Percentiles rank a stretch among this genome's conserved stretches.
Evolutionary conservation across 352 stramenopile genomes (phyloP).

Genomic region (Phytophthora agathidicida): DNA sequence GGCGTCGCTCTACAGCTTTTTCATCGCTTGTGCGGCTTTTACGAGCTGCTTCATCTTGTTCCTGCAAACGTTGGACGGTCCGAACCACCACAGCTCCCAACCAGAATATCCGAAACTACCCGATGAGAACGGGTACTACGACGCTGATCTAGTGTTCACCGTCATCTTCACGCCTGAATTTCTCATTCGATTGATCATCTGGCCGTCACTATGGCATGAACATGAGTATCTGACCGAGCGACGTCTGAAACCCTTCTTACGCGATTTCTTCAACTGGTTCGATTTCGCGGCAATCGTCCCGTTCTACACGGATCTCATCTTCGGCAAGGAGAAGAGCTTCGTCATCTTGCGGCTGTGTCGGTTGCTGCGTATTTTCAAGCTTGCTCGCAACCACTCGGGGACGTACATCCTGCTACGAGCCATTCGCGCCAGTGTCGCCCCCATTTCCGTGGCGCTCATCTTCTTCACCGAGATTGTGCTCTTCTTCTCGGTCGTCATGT

Average conservation of each 20-base stretch:
- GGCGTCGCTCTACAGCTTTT: slow-evolving; percentile 72
- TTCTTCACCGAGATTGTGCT: slow-evolving; percentile 85
- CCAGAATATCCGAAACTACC: slow-evolving; percentile 72
- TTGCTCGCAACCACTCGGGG: slow-evolving; percentile 77
- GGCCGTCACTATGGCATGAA: slow-evolving; percentile 74
- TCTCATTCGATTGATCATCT: slow-evolving; percentile 72
- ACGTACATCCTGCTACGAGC: slow-evolving; percentile 80
- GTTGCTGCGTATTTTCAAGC: slow-evolving; percentile 81
- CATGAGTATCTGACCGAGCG: slow-evolving; percentile 74
- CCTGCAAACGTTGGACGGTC: slow-evolving; percentile 74
- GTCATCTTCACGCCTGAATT: slow-evolving; percentile 75
- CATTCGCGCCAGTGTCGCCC: slow-evolving; percentile 73
- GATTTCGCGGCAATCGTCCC: slow-evolving; percentile 70
- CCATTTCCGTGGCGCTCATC: slow-evolving; percentile 81
- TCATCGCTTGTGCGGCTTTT: slow-evolving; percentile 72
- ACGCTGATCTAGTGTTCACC: slow-evolving; percentile 75
- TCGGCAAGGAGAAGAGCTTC: slow-evolving; percentile 78
- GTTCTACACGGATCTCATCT: slow-evolving; percentile 79
- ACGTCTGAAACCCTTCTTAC: slow-evolving; percentile 68
- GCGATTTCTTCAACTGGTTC: slow-evolving; percentile 86
- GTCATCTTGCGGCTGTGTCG: slow-evolving; percentile 73
- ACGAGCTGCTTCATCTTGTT: slow-evolving; percentile 79
- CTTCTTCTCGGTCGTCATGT: slow-evolving; percentile 84
- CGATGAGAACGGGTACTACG: slow-evolving; percentile 52
- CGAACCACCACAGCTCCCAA: slow-evolving; percentile 66